These are phyloP conservation scores for Amaranthus tricolor DNA, from an alignment of 179 eudicot species.

Conservation along the genomic window DNA sequence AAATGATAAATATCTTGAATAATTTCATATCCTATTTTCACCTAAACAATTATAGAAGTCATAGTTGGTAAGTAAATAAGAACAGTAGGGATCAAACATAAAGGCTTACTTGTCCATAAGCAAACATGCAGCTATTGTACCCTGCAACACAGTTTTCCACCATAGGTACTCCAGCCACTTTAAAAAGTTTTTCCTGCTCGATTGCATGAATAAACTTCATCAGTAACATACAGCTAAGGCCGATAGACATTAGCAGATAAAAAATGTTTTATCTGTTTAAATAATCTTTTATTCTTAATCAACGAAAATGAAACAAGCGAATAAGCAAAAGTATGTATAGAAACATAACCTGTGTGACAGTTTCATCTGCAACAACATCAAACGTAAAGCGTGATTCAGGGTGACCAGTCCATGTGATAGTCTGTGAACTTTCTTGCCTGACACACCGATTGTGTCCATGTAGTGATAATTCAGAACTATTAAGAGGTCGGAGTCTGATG, in stretches of 20 bases:
- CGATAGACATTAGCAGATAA: neutral
- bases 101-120: constrained; percentile 88
- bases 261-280: neutral
- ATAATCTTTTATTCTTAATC: no score
- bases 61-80: neutral
- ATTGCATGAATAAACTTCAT: neutral
- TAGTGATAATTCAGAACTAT: constrained; percentile 69
- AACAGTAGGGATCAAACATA: neutral
- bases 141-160: constrained; percentile 96
- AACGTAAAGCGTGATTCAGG: constrained; percentile 98
- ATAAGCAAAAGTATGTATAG: neutral
- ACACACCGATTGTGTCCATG: constrained; percentile 77
- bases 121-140: constrained; percentile 99
- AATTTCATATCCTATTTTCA: neutral
- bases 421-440: constrained; percentile 84
- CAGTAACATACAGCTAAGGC: constrained; percentile 1
- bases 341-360: constrained; percentile 69
- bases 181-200: constrained; percentile 81
- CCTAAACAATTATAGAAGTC: neutral
- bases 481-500: constrained; percentile 86
- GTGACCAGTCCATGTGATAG: constrained; percentile 91
- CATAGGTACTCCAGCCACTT: constrained; percentile 97
- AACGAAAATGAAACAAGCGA: neutral
- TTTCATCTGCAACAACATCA: constrained; percentile 91
- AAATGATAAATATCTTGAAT: neutral